Evolutionary conservation across 2,329 filamentous ascomycete species (phyloP).

Genomic region (Aureobasidium sp.): DNA sequence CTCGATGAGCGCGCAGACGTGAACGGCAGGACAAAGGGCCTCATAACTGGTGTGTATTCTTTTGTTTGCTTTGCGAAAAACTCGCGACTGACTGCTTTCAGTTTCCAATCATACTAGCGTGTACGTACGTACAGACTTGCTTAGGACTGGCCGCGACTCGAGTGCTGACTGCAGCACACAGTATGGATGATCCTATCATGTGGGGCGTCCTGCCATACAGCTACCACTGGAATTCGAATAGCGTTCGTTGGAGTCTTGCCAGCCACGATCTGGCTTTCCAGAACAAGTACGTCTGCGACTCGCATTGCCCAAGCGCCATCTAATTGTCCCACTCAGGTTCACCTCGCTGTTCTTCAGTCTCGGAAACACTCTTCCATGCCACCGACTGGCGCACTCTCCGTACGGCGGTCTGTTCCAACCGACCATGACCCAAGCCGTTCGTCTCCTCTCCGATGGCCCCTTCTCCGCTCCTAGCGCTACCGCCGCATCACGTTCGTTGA

Average conservation of each 20-base stretch:
- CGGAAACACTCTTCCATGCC: conserved; percentile 84
- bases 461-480: conserved; percentile 6
- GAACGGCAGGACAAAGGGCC: conserved; percentile 58
- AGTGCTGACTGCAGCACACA: conserved; percentile 31
- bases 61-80: not conserved
- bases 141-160: not conserved
- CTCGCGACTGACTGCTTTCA: conserved; percentile 26
- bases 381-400: conserved; percentile 67
- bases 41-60: conserved; percentile 64
- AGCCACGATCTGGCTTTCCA: conserved; percentile 95
- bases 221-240: conserved; percentile 62
- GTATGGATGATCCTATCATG: conserved; percentile 85
- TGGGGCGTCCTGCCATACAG: conserved; percentile 80
- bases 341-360: conserved; percentile 73
- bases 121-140: conserved; percentile 49
- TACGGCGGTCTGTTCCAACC: conserved; percentile 84
- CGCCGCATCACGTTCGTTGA: not conserved
- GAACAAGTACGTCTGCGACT: conserved; percentile 53
- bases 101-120: conserved; percentile 85
- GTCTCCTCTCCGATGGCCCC: conserved; percentile 56
- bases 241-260: conserved; percentile 79
- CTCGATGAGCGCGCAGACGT: conserved; percentile 65
- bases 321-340: conserved; percentile 39
- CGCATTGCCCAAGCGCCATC: not conserved
- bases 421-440: conserved; percentile 75